Evolutionary conservation across 2,329 filamentous ascomycete genomes (phyloP), one percentile per base, ranked within the genome.

Genomic region (Blumeria hordei): DNA sequence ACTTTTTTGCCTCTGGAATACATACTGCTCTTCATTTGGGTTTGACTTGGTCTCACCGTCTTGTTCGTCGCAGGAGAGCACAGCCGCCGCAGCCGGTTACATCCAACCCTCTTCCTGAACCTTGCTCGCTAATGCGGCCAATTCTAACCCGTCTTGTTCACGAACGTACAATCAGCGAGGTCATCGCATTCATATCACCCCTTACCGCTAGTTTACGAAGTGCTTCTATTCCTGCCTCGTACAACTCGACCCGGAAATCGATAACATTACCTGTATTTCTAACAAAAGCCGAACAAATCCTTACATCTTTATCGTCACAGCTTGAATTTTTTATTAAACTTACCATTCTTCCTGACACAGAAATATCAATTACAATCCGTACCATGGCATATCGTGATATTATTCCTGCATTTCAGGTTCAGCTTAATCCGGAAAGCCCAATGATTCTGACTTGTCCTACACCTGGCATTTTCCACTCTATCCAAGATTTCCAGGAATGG

Each of bases 41-140:
- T 1, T 77, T 96, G 7, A 77, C 76, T 52, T 81, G 88, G 59
- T 80, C 85, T 1, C 90, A 96, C 65, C 78, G 83, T 9, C 77
- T 84, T 64, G 88, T 82, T 59, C 76, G 86, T 57, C 71, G 78
- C 41, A 75, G 76, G 45, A 77, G 88, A 55, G 83, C 81, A 1
- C 76, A 80, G 34, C 71, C 79, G 1, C 80, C 81, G 8, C 69
- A 71, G 7, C 75, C 80, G 14, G 61, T 66, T 43, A 61, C 6
- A 63, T 64, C 72, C 21, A 69, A 67, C 6, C 71, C 71, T 2
- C 21, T 45, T 35, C 8, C 39, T 32, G 53, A 54, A 14, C 69
- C 76, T 47, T 74, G 79, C 54, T 68, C 71, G n/a, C 69, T 85
- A 21, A 66, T 85, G 16, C 74, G 77, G 11, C 76, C 78, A 1